Evolutionary conservation across 495 filamentous ascomycete genomes (phyloP).

Genomic region (Hypoxylon crocopeplum): DNA sequence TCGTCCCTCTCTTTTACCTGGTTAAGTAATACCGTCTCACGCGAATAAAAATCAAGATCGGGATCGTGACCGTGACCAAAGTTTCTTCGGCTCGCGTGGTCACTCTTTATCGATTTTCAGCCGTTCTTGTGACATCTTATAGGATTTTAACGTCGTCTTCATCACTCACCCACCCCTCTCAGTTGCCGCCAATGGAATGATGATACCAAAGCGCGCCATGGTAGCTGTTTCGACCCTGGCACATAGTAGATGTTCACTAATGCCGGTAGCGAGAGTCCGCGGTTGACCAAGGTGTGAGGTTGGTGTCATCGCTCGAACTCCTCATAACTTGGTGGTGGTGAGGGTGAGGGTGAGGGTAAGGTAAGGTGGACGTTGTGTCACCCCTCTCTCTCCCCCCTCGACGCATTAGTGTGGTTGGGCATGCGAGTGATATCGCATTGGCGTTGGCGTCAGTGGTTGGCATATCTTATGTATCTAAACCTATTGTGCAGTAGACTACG

Average conservation of each 20-base stretch:
- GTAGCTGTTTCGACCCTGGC: no score
- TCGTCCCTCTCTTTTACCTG: slow-evolving; percentile 20
- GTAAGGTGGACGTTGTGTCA: slow-evolving; percentile 29
- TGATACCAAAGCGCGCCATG: no score
- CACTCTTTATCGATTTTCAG: neutral
- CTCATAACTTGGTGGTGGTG: slow-evolving; percentile 14
- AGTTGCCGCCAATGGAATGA: neutral
- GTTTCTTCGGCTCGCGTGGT: slow-evolving; percentile 20
- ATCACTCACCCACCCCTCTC: neutral
- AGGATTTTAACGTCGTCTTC: slow-evolving; percentile 10
- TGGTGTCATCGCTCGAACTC: slow-evolving; percentile 21
- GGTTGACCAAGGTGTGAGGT: slow-evolving; percentile 9
- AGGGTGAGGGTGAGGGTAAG: slow-evolving; percentile 39
- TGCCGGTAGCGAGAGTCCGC: slow-evolving; percentile 33
- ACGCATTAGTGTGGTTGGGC: slow-evolving; percentile 20
- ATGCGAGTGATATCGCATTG: slow-evolving; percentile 39
- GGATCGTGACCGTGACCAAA: slow-evolving; percentile 14
- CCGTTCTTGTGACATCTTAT: slow-evolving; percentile 22
- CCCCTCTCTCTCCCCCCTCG: slow-evolving; percentile 9
- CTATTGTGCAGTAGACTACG: slow-evolving; percentile 8
- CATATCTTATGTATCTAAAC: neutral
- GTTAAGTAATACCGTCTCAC: slow-evolving; percentile 20
- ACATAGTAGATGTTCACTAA: slow-evolving; percentile 22
- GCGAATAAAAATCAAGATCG: slow-evolving; percentile 25
- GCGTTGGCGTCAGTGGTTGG: slow-evolving; percentile 11